Conservation (phyloP, 2,329 filamentous ascomycete species). For the Gnomoniopsis smithogilvyi region DNA sequence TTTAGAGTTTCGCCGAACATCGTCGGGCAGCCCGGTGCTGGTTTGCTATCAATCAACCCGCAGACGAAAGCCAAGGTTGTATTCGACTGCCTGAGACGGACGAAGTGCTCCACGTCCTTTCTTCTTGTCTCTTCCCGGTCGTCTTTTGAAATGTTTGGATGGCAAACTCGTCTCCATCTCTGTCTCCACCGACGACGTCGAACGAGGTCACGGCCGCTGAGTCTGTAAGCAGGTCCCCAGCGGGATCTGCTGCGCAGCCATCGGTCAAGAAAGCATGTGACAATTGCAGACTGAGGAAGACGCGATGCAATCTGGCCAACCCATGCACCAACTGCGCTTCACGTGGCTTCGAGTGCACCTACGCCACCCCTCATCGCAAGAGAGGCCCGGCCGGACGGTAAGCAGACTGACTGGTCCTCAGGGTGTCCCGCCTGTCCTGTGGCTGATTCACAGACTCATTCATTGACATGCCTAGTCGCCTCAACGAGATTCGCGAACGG, state of each 20-base stretch:
- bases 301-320: conserved; percentile 8
- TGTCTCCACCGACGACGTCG: conserved; percentile 2
- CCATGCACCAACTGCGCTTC: conserved; percentile 13
- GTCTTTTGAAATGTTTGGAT: neutral
- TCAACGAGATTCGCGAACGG: conserved; percentile 13
- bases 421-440: neutral
- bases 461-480: neutral
- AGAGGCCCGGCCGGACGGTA: conserved; percentile 13
- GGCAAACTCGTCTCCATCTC: conserved; percentile 13
- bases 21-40: neutral
- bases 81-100: neutral
- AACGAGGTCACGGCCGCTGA: neutral
- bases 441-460: neutral
- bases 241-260: neutral
- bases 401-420: neutral
- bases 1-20: conserved; percentile 8
- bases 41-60: neutral
- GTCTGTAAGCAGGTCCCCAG: neutral
- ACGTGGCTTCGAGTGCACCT: conserved; percentile 14
- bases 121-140: neutral
- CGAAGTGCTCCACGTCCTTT: neutral
- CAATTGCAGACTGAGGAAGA: conserved; percentile 11
- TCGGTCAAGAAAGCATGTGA: conserved; percentile 12
- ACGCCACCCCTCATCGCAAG: conserved; percentile 14
- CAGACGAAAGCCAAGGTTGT: neutral